Evolutionary conservation across 148 eudicot species (phyloP), one percentile per base, ranked within the genome.

Genomic region (Chenopodium album): DNA sequence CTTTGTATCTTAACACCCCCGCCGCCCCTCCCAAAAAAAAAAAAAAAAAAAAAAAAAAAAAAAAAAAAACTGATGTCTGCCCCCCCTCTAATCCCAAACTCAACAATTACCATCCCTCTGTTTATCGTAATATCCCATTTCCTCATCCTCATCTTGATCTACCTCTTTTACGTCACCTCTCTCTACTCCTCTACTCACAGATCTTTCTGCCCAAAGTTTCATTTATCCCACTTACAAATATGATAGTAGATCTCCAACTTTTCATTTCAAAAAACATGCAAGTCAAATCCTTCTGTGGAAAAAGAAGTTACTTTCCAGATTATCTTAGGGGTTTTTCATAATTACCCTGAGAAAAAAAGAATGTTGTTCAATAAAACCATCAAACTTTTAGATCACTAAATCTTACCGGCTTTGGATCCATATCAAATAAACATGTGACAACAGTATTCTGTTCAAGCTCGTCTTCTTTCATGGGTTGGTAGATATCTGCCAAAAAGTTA

Each of bases 381-480:
- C 37, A 23, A 41, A 79, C 23, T 44, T 19, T 28, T 23, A 28
- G 60, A 64, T 14, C 19, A 16, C 23, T 47, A 62, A n/a, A 78
- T n/a, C 89, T 82, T 89, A 93, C 99, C 79, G 98, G 99, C 87
- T 92, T 92, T 68, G 89, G 88, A 28, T 95, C 94, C 46, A 83
- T 82, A 52, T 95, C 93, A 81, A 66, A 96, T n/a, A 96, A 48
- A 83, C 92, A 84, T 17, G 86, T 70, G 80, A 96, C 97, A 32
- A 89, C 85, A 70, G 97, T 94, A 85, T 93, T 96, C 78, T 96
- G 95, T 79, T 96, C 99, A 29, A 89, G 75, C 82, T 96, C 99
- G 83, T 96, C 99, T 85, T 96, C 94, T 85, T 84, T 77, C 9
- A 94, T 78, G 9, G 99, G 99, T 7, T 96, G 88, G 77, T 94